Evolutionary conservation across 352 stramenopile genomes (phyloP).

Genomic region (Plasmopara muralis): DNA sequence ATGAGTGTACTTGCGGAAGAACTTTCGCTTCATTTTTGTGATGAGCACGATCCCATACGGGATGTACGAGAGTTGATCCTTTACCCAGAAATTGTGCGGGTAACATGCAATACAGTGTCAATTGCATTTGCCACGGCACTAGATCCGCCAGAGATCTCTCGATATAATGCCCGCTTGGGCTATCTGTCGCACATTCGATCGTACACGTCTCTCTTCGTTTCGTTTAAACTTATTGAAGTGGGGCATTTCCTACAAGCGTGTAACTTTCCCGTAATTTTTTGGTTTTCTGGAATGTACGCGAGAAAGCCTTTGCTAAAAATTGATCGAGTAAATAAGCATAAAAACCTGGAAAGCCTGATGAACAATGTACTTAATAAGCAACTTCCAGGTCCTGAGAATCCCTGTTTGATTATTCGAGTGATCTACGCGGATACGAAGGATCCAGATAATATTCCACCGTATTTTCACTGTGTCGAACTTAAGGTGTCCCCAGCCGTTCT

Average conservation of each 20-base stretch:
- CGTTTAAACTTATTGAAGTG: slow-evolving; percentile 44
- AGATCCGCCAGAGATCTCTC: slow-evolving; percentile 42
- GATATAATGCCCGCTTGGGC: slow-evolving; percentile 40
- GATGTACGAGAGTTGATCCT: slow-evolving; percentile 29
- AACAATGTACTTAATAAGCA: slow-evolving; percentile 32
- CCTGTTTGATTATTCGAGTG: slow-evolving; percentile 38
- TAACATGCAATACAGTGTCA: slow-evolving; percentile 27
- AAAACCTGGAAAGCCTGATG: slow-evolving; percentile 26
- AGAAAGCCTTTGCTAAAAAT: slow-evolving; percentile 27
- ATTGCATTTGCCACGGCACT: slow-evolving; percentile 44
- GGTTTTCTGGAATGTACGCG: slow-evolving; percentile 27
- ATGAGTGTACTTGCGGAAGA: slow-evolving; percentile 34
- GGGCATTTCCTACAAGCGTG: slow-evolving; percentile 67
- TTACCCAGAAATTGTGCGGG: slow-evolving; percentile 56
- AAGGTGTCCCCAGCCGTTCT: slow-evolving; percentile 46
- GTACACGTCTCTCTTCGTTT: slow-evolving; percentile 52
- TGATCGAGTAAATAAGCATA: slow-evolving; percentile 36
- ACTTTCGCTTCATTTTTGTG: slow-evolving; percentile 53
- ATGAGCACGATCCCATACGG: slow-evolving; percentile 44
- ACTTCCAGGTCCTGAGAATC: slow-evolving; percentile 23
- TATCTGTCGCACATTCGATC: slow-evolving; percentile 62
- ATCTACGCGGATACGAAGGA: slow-evolving; percentile 56
- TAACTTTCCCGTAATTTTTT: slow-evolving; percentile 69
- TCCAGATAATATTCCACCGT: slow-evolving; percentile 36
- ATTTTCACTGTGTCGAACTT: slow-evolving; percentile 67